Evolutionary conservation across 768 basidiomycete species (phyloP).

Genomic region (Tulasnella sp.): DNA sequence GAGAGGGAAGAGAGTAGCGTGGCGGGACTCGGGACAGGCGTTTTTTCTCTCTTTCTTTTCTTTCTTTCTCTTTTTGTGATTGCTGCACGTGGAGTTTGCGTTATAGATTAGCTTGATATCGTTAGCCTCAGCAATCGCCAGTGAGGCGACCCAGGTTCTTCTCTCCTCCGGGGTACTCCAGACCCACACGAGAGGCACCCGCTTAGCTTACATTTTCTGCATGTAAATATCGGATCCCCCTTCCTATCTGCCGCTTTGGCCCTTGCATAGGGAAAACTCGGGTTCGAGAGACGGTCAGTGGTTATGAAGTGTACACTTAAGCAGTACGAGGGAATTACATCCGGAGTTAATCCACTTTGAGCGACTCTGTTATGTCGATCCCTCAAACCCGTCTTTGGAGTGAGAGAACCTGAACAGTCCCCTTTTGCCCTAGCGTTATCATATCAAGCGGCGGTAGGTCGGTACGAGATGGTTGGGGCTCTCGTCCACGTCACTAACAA

Average conservation of each 20-base stretch:
- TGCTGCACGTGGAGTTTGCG: no score
- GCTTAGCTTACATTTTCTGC: not conserved
- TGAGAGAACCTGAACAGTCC: not conserved
- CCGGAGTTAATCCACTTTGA: not conserved
- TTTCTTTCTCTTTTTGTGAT: no score
- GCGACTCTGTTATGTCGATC: not conserved
- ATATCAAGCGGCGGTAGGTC: not conserved
- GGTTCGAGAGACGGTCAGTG: not conserved
- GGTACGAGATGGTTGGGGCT: not conserved
- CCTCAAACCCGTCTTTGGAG: not conserved
- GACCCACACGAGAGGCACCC: not conserved
- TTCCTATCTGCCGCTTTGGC: not conserved
- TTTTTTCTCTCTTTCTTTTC: no score
- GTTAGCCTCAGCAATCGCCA: no score
- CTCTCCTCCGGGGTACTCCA: not conserved
- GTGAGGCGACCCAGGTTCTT: no score
- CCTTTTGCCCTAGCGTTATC: not conserved
- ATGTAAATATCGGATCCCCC: not conserved
- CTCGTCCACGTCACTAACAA: not conserved
- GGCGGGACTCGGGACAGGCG: no score
- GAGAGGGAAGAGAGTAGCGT: no score
- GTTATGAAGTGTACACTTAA: not conserved
- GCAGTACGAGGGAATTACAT: not conserved
- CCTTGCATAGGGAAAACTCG: not conserved
- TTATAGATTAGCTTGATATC: no score